Evolutionary conservation across 2,329 filamentous ascomycete genomes (phyloP).

Genomic region (Tolypocladium album): DNA sequence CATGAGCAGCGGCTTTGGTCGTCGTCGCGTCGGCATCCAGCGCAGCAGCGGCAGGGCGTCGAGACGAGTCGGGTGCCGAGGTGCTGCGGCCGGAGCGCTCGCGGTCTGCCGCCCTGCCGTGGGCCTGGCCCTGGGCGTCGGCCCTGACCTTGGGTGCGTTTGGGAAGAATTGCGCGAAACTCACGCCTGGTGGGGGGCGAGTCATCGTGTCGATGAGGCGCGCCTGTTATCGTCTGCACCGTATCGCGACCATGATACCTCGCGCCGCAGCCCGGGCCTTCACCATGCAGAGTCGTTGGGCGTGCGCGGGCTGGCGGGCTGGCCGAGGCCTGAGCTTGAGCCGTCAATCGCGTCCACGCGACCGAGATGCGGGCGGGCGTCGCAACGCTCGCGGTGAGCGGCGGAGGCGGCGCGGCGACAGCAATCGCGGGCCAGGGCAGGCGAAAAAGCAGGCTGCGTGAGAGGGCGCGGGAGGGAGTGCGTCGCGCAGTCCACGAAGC

Average conservation of each 20-base stretch:
- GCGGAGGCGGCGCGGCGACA: not conserved
- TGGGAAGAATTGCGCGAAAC: conserved; percentile 81
- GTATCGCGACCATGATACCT: conserved; percentile 47
- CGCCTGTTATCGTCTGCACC: conserved; percentile 40
- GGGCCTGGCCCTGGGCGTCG: conserved; percentile 16
- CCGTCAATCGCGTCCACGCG: conserved; percentile 26
- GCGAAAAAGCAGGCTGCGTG: not conserved
- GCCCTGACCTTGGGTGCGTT: conserved; percentile 58
- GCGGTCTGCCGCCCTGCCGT: conserved; percentile 21
- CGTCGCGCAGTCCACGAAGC: conserved; percentile 8
- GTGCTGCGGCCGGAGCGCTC: conserved; percentile 16
- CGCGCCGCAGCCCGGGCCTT: conserved; percentile 16
- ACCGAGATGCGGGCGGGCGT: conserved; percentile 13
- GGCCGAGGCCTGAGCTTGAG: conserved; percentile 3
- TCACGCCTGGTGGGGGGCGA: conserved; percentile 62
- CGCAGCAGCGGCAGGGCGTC: conserved; percentile 10
- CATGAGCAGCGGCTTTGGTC: conserved; percentile 1
- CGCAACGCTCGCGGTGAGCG: not conserved
- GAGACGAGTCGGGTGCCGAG: conserved; percentile 11
- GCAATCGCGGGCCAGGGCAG: not conserved
- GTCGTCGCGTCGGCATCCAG: conserved; percentile 14
- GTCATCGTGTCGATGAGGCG: conserved; percentile 53
- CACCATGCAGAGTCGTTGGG: conserved; percentile 9
- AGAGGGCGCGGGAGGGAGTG: conserved; percentile 1
- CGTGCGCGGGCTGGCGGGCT: conserved; percentile 2